Conservation (phyloP, 2,329 filamentous ascomycete species). For the Hirsutella rhossiliensis region DNA sequence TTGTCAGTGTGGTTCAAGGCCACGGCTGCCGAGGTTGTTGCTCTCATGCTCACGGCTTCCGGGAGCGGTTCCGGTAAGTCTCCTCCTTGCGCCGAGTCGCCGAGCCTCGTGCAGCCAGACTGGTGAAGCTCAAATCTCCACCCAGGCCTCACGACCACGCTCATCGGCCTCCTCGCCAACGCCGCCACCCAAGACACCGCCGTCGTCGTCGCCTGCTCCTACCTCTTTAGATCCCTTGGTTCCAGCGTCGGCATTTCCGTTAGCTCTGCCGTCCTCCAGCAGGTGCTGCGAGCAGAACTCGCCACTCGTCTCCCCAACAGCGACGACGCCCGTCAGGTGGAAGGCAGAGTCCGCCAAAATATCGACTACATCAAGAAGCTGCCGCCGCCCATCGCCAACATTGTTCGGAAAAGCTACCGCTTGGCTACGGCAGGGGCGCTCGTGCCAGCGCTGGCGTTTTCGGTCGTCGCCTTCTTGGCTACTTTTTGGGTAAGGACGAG, state of each 20-base stretch:
- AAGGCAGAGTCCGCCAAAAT: constrained; percentile 56
- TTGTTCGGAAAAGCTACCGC: constrained; percentile 58
- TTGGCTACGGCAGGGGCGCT: constrained; percentile 28
- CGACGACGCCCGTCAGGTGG: constrained; percentile 51
- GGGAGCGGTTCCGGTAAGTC: constrained; percentile 23
- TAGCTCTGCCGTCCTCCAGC: constrained; percentile 59
- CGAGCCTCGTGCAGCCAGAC: not conserved
- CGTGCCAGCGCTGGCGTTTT: constrained; percentile 23
- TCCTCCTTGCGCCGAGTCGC: not conserved
- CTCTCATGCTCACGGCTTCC: constrained; percentile 36
- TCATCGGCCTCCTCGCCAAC: constrained; percentile 63
- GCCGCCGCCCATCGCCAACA: constrained; percentile 41
- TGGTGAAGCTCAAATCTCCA: too few relatives aligned
- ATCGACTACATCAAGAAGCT: constrained; percentile 56
- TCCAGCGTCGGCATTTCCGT: constrained; percentile 64
- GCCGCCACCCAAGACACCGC: constrained; percentile 45
- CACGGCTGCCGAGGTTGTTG: constrained; percentile 32
- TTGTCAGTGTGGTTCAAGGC: constrained; percentile 1
- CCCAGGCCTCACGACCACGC: constrained; percentile 54
- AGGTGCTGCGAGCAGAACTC: constrained; percentile 48
- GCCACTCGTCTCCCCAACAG: constrained; percentile 39
- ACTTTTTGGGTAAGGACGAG: too few relatives aligned
- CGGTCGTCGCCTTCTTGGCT: too few relatives aligned
- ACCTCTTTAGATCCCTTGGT: constrained; percentile 71
- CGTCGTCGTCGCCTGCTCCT: constrained; percentile 45